phyloP scores from a whole-genome alignment of 2,329 filamentous ascomycete species.

The Falciphora oryzae region DNA sequence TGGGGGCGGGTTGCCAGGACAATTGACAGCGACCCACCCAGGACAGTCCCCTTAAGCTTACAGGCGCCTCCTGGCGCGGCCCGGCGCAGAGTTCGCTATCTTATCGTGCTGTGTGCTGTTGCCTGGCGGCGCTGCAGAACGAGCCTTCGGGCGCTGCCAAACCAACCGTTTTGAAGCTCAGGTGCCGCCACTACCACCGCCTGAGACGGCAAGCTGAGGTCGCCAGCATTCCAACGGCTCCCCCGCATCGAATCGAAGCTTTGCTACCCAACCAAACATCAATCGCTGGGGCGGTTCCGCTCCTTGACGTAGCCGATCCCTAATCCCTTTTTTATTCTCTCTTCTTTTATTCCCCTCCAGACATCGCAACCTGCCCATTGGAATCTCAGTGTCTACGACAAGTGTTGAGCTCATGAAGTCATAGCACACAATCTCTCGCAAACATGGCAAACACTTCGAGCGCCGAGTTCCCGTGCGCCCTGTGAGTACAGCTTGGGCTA shows the following conservation, averaged over 20 bases:
- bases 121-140: not conserved
- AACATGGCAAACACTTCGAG: conserved; percentile 4
- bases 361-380: not conserved
- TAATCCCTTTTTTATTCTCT: not conserved
- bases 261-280: not conserved
- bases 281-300: not conserved
- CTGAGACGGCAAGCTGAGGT: not conserved
- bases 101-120: not conserved
- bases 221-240: not conserved
- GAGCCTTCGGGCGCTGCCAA: not conserved
- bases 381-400: not conserved
- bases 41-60: not conserved
- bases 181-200: too few relatives aligned
- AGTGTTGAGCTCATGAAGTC: not conserved
- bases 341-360: not conserved
- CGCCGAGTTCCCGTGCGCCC: conserved; percentile 53
- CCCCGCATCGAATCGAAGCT: not conserved
- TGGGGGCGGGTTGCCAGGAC: not conserved
- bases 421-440: not conserved
- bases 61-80: not conserved
- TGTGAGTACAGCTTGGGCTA: conserved; percentile 41
- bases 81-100: not conserved
- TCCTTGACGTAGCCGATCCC: not conserved
- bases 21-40: not conserved
- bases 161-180: too few relatives aligned